These are phyloP conservation scores for Keithomyces neogunnii DNA, from an alignment of 2,329 filamentous ascomycete genomes.

Conservation along the genomic window DNA sequence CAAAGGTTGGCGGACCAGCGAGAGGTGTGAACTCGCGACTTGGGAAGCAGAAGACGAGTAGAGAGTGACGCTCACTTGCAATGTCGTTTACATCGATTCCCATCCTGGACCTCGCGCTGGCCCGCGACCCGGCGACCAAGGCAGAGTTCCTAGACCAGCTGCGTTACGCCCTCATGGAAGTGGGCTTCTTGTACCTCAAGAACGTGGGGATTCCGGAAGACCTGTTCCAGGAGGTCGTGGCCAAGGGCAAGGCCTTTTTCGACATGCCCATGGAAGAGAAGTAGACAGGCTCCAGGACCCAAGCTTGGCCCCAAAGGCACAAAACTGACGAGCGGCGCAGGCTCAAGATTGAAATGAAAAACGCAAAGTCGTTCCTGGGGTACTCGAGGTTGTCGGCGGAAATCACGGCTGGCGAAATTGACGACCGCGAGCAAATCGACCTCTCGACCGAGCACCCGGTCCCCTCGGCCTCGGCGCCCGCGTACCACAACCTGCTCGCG, in stretches of 20 bases:
- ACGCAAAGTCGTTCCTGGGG: conserved; percentile 62
- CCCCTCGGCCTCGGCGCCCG: conserved; percentile 53
- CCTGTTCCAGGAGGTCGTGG: conserved; percentile 57
- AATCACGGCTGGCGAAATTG: conserved; percentile 64
- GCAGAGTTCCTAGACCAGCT: conserved; percentile 62
- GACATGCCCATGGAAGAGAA: conserved; percentile 70
- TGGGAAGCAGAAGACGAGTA: too few relatives aligned
- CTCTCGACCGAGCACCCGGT: conserved; percentile 69
- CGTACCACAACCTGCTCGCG: conserved; percentile 68
- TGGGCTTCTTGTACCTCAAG: conserved; percentile 81
- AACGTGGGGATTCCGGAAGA: conserved; percentile 65
- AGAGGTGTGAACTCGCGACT: too few relatives aligned
- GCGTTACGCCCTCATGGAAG: conserved; percentile 68
- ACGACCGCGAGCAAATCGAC: conserved; percentile 83
- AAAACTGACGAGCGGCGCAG: conserved; percentile 22
- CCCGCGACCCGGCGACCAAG: conserved; percentile 57
- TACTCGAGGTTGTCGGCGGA: conserved; percentile 59
- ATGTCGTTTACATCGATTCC: conserved; percentile 72
- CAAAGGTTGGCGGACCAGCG: too few relatives aligned
- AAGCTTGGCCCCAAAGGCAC: background rate
- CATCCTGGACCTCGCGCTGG: conserved; percentile 64
- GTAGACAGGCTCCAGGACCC: conserved; percentile 23
- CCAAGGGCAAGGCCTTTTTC: conserved; percentile 66
- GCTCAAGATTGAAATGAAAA: conserved; percentile 64
- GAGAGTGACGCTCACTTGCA: background rate